Evolutionary conservation across 139 green algal species (phyloP), one percentile per base, ranked within the genome.

Genomic region (Pseudopediastrum boryanum): DNA sequence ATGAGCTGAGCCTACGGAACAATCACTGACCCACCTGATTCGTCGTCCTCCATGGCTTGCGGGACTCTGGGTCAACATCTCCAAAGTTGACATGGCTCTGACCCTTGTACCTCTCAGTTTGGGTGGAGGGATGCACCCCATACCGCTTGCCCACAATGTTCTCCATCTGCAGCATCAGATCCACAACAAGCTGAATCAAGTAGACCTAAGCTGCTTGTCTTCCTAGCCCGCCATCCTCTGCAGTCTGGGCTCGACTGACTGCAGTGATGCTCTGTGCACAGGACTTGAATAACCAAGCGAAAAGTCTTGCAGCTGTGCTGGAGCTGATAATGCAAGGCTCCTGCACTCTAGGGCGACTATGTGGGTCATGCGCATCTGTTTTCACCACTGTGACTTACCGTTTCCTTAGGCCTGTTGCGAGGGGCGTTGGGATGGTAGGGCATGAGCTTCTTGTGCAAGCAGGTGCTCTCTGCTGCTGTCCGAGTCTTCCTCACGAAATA

Each of bases 351-450:
- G 10, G 9, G 13, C n/a, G 25, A 25, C 31, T 12, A 29, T 41
- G 21, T 21, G 4, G 21, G 51, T 38, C 36, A 4, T 25, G 31
- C 41, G 21, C 38, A 43, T n/a, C 29, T 56, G 9, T 44, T 44
- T 59, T 19, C 46, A 19, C 36, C 16, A 35, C 13, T 10, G 29
- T 63, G 35, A 9, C 54, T 67, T 42, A 89, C 82, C 58, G 85
- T 90, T 58, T 89, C 83, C 68, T 87, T 90, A 3, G 87, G 87
- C 66, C 87, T 66, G 78, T 92, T 92, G 35, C 85, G 62, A 33
- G 87, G 77, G 5, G 87, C 87, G 35, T 84, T 86, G 2, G 78
- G 81, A 9, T 50, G 36, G 66, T 92, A 92, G 5, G 84, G 82
- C 80, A 88, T 87, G 48, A 92, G 71, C 71, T 82, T 80, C 75